Conservation (phyloP, 139 green algal species). For the Chlamydomonas sp. region DNA sequence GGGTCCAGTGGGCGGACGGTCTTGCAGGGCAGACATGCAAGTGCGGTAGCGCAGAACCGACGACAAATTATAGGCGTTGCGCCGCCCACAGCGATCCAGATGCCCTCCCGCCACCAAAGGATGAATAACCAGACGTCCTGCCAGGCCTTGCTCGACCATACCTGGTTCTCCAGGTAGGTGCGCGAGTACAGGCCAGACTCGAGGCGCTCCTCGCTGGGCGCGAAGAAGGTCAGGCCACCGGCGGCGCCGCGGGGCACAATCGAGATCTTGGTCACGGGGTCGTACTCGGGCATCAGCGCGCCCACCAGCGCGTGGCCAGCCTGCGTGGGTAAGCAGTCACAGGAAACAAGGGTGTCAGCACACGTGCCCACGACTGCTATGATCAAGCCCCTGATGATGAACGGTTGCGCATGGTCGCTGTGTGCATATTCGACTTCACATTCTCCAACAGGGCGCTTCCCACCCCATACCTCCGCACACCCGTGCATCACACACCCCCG, state of each 20-base stretch:
- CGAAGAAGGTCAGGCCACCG: constrained; percentile 97
- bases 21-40: not conserved
- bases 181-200: constrained; percentile 91
- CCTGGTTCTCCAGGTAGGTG: constrained; percentile 87
- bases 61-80: not conserved
- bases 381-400: too few relatives aligned
- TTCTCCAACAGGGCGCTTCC: not conserved
- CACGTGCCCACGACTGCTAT: not conserved
- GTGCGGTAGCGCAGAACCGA: not conserved
- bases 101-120: not conserved
- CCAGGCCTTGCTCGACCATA: not conserved
- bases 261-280: constrained; percentile 98
- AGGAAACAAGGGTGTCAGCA: not conserved
- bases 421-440: too few relatives aligned
- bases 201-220: constrained; percentile 89
- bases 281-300: constrained; percentile 99
- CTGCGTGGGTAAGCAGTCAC: constrained; percentile 41
- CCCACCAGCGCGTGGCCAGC: constrained; percentile 80
- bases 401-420: too few relatives aligned
- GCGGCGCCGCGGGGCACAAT: constrained; percentile 97
- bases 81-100: not conserved
- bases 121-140: not conserved
- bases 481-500: not conserved
- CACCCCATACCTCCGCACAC: too few relatives aligned
- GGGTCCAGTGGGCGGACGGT: too few relatives aligned